Evolutionary conservation across 768 basidiomycete genomes (phyloP), one percentile per base, ranked within the genome.

Genomic region (Trametes cingulata): DNA sequence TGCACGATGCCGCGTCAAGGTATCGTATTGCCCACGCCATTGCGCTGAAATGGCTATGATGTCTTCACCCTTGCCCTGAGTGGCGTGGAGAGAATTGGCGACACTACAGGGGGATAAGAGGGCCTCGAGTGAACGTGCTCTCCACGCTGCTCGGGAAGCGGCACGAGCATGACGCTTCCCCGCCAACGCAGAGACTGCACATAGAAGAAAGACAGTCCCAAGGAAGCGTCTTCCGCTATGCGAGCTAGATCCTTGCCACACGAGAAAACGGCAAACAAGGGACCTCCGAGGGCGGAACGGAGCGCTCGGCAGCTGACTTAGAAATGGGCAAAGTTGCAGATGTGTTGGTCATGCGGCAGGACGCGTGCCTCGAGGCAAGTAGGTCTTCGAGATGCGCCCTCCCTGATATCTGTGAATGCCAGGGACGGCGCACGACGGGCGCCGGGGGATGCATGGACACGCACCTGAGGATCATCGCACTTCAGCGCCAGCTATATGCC

Each of bases 241-340:
- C 33, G 37, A 43, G 47, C 29, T 50, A 35, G 53, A 35, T 20
- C 45, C 50, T 41, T 46, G 41, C 41, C 35, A 48, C 39, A 12
- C 43, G 41, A 33, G 40, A 42, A 49, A 20, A 33, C 45, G 46
- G 47, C 22, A 42, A 33, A 25, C 42, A 24, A 54, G 53, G 60
- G 53, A 50, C 47, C 53, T 62, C 61, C 61, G 61, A 57, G 54
- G 56, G 37, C 19, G 24, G 43, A 52, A 39, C 61, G 61, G 61
- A 62, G 61, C 61, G 61, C 61, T 56, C 35, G 43, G n/a, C 14
- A 24, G 56, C 48, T 55, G 48, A 56, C 52, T 25, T 47, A 29
- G 53, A 56, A 56, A 47, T 29, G 40, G 45, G 36, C 46, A 48
- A 29, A 40, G 35, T 43, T 36, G 45, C 39, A 24, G 37, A 22